A percentile compares a stretch with the other conserved stretches of the same genome.
phyloP scores from a whole-genome alignment of 208 protist species.

The Blechomonas ayalai region DNA sequence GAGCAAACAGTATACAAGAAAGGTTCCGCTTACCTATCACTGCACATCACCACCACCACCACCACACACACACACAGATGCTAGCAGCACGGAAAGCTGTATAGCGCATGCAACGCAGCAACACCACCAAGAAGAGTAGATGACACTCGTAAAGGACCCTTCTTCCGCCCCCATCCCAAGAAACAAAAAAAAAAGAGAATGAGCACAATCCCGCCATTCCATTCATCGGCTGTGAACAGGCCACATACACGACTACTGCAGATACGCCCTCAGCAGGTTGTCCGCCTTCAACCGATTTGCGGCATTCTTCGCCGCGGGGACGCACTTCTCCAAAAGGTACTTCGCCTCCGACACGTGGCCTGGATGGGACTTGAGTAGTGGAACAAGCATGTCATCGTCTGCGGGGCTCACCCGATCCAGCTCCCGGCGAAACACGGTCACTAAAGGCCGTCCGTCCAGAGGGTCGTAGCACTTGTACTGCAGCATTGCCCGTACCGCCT shows the following conservation, averaged over 20 bases:
- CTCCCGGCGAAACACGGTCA: slow-evolving; percentile 47
- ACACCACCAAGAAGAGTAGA: background rate
- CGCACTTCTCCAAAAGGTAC: slow-evolving; percentile 31
- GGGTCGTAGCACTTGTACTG: slow-evolving; percentile 46
- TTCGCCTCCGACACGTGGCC: slow-evolving; percentile 22
- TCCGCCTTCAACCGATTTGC: slow-evolving; percentile 14
- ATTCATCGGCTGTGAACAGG: no score
- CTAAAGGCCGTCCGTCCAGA: slow-evolving; percentile 38
- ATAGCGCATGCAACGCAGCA: background rate
- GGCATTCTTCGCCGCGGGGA: slow-evolving; percentile 22
- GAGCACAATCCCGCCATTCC: no score
- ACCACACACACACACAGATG: background rate
- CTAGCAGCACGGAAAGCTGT: background rate
- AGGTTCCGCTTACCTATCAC: no score
- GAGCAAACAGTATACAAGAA: no score
- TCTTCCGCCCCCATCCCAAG: slow-evolving; percentile 1
- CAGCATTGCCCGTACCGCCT: slow-evolving; percentile 54
- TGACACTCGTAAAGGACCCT: no score
- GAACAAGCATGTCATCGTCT: slow-evolving; percentile 42
- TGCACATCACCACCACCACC: background rate
- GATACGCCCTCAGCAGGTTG: slow-evolving; percentile 16
- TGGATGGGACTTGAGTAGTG: slow-evolving; percentile 36
- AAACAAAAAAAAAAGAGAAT: slow-evolving; percentile 9
- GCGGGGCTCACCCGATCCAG: slow-evolving; percentile 19
- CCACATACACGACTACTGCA: slow-evolving; percentile 20